phyloP scores from a whole-genome alignment of 371 early-diverging fungal species.

The Capillidium rhysosporum region DNA sequence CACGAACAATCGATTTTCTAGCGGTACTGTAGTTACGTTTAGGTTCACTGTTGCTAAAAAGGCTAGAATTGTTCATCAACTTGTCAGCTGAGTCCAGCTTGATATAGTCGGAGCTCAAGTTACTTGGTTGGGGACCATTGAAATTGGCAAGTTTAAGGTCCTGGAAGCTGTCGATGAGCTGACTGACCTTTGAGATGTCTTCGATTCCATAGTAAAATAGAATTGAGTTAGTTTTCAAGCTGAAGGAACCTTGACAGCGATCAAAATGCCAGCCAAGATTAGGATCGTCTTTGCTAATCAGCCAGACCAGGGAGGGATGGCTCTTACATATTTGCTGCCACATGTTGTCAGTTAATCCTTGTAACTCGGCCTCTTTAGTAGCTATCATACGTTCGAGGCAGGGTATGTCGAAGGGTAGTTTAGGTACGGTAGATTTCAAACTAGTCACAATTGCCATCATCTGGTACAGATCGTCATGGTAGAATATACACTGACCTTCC shows the following conservation, averaged over 20 bases:
- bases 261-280: conserved; percentile 80
- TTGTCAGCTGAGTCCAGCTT: conserved; percentile 23
- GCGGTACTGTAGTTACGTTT: conserved; percentile 11
- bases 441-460: conserved; percentile 54
- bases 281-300: conserved; percentile 27
- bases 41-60: conserved; percentile 12
- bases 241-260: conserved; percentile 71
- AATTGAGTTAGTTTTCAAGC: conserved; percentile 35
- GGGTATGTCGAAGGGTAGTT: conserved; percentile 17
- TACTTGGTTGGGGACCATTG: not conserved
- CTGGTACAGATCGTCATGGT: conserved; percentile 72
- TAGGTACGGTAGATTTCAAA: not conserved
- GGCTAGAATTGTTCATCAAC: conserved; percentile 8
- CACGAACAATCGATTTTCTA: conserved; percentile 6
- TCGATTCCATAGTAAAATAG: conserved; percentile 85
- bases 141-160: not conserved
- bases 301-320: conserved; percentile 48
- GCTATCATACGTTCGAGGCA: conserved; percentile 62
- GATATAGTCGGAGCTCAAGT: too few species aligned
- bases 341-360: conserved; percentile 77
- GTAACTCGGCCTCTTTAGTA: conserved; percentile 50
- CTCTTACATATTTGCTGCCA: conserved; percentile 64
- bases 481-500: conserved; percentile 32
- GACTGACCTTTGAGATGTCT: conserved; percentile 40
- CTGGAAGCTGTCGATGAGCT: not conserved